phyloP scores from a whole-genome alignment of 768 basidiomycete species.

The Hericium rajendrae region DNA sequence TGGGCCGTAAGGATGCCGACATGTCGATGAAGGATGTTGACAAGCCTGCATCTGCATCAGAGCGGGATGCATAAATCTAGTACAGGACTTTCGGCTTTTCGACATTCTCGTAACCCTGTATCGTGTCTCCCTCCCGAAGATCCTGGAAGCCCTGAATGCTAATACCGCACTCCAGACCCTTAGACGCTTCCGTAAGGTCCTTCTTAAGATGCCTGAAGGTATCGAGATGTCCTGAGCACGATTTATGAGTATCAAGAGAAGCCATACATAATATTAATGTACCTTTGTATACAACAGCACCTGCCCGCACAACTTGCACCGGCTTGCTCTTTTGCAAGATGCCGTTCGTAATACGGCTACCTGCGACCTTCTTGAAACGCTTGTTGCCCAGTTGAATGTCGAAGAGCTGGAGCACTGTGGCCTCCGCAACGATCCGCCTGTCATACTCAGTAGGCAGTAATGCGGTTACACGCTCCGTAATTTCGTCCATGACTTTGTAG shows the following conservation, averaged over 20 bases:
- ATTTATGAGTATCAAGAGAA: background rate
- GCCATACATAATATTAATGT: slow-evolving; percentile 8
- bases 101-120: slow-evolving; percentile 70
- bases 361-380: slow-evolving; percentile 68
- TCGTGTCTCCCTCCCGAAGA: slow-evolving; percentile 67
- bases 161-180: slow-evolving; percentile 89
- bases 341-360: slow-evolving; percentile 85
- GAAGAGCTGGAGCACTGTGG: slow-evolving; percentile 78
- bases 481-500: slow-evolving; percentile 85
- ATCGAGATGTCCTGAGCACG: slow-evolving; percentile 55
- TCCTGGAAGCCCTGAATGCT: slow-evolving; percentile 63
- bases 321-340: slow-evolving; percentile 57
- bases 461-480: slow-evolving; percentile 58
- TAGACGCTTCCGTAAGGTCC: slow-evolving; percentile 78
- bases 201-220: slow-evolving; percentile 84
- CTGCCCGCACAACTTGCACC: slow-evolving; percentile 65
- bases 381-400: slow-evolving; percentile 73
- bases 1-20: no score
- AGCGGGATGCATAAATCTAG: slow-evolving; percentile 14
- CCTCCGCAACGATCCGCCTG: slow-evolving; percentile 79
- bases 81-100: slow-evolving; percentile 64
- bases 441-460: slow-evolving; percentile 78
- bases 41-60: background rate
- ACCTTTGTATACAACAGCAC: slow-evolving; percentile 59
- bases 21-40: no score